Conservation (phyloP, 495 filamentous ascomycete species). For the Parachaetomium inaequale region DNA sequence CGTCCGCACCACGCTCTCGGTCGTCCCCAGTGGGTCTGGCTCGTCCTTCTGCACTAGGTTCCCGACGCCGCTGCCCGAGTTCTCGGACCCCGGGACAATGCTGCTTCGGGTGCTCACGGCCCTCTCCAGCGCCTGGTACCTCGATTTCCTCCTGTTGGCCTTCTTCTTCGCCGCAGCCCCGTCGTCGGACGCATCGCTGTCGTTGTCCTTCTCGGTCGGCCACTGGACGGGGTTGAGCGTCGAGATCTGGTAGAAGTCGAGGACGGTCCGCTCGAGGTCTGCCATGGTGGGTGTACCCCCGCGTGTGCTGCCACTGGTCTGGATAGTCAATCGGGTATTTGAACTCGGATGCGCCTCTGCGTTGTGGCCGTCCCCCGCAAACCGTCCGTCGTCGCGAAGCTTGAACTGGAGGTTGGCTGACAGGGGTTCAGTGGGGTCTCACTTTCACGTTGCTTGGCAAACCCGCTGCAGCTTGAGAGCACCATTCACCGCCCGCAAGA, state of each 20-base stretch:
- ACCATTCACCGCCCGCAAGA: conserved; percentile 3
- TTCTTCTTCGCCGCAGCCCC: conserved; percentile 50
- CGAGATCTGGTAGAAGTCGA: conserved; percentile 84
- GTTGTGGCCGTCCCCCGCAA: neutral
- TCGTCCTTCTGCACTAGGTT: conserved; percentile 84
- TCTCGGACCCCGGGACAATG: conserved; percentile 64
- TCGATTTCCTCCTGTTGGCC: conserved; percentile 63
- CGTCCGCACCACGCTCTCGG: conserved; percentile 77
- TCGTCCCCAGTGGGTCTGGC: conserved; percentile 78
- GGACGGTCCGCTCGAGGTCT: conserved; percentile 67
- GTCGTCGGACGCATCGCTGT: conserved; percentile 64
- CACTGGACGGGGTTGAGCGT: conserved; percentile 78
- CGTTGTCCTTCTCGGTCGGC: conserved; percentile 74
- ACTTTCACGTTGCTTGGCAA: neutral
- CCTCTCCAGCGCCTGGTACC: conserved; percentile 79
- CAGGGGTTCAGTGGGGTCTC: conserved; percentile 2
- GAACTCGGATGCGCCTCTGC: neutral
- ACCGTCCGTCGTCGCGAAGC: neutral
- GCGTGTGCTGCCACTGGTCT: neutral
- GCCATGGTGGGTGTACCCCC: conserved; percentile 36
- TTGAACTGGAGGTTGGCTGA: neutral
- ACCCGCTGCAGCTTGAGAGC: neutral
- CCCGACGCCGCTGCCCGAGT: conserved; percentile 61
- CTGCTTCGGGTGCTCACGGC: conserved; percentile 63
- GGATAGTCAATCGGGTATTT: neutral